Evolutionary conservation across 2,329 filamentous ascomycete genomes (phyloP).

Genomic region (Aureobasidium mangrovei): DNA sequence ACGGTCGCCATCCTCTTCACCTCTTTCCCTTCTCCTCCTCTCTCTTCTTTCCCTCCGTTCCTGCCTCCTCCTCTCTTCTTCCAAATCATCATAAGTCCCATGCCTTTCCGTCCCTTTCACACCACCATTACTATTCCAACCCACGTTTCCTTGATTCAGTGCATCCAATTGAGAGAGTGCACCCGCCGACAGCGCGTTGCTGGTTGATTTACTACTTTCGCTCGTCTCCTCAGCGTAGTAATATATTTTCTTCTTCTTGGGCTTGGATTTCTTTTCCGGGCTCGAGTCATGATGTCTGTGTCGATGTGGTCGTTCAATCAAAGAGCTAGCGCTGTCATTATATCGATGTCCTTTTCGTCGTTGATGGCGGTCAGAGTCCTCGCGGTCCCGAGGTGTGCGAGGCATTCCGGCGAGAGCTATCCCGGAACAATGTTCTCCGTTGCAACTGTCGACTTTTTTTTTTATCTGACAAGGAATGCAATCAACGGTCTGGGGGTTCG

Average conservation of each 20-base stretch:
- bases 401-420: background rate
- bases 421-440: background rate
- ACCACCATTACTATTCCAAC: conserved; percentile 12
- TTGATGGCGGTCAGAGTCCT: conserved; percentile 21
- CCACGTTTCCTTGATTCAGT: conserved; percentile 12
- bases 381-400: background rate
- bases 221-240: background rate
- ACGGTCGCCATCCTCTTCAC: conserved; percentile 10
- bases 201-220: conserved; percentile 17
- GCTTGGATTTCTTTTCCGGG: background rate
- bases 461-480: background rate
- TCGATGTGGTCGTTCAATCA: conserved; percentile 14
- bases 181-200: conserved; percentile 40
- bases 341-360: conserved; percentile 27
- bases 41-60: conserved; percentile 23
- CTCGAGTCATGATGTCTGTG: background rate
- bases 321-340: conserved; percentile 27
- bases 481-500: no score
- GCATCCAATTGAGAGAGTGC: conserved; percentile 59
- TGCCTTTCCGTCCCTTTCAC: background rate
- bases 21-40: conserved; percentile 38
- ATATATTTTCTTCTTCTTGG: background rate
- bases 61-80: conserved; percentile 8
- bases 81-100: conserved; percentile 9
- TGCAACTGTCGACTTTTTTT: background rate